phyloP scores from a whole-genome alignment of 2,329 filamentous ascomycete species.

The Aspergillus sp. region DNA sequence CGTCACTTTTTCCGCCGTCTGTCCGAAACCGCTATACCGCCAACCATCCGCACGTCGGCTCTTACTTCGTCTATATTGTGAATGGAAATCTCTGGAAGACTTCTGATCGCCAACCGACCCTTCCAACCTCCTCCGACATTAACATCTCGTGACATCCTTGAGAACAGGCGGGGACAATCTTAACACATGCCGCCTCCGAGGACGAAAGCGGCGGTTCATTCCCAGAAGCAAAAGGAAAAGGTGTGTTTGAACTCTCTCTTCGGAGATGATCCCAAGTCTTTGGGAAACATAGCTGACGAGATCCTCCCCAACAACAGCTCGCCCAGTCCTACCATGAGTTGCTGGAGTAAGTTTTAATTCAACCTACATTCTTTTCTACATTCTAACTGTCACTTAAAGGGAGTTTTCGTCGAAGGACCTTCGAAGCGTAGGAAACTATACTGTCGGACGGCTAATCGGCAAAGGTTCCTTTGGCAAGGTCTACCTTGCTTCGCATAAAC shows the following conservation, averaged over 20 bases:
- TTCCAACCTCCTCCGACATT: neutral
- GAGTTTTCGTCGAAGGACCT: conserved; percentile 93
- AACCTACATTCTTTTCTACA: neutral
- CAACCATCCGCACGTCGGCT: too few species aligned
- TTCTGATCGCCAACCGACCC: conserved; percentile 12
- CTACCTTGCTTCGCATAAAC: conserved; percentile 92
- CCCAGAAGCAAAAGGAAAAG: conserved; percentile 61
- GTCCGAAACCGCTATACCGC: too few species aligned
- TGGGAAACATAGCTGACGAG: neutral
- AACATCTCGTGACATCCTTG: neutral
- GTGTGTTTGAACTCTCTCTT: conserved; percentile 34
- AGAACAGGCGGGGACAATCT: conserved; percentile 26
- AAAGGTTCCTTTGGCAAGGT: conserved; percentile 99
- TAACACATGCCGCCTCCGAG: conserved; percentile 45
- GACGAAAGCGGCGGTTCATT: conserved; percentile 53
- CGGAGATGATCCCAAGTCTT: neutral
- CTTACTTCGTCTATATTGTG: neutral
- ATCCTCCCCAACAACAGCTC: conserved; percentile 60
- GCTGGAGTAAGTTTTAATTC: conserved; percentile 68
- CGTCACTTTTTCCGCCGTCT: too few species aligned
- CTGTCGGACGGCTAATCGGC: conserved; percentile 84
- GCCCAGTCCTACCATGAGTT: conserved; percentile 95
- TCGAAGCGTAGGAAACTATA: conserved; percentile 91
- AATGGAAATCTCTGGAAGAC: conserved; percentile 18
- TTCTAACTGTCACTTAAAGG: conserved; percentile 35